A percentile compares a stretch with the other conserved stretches of the same genome.
phyloP scores from a whole-genome alignment of 768 basidiomycete genomes.

The Zangia roseola region DNA sequence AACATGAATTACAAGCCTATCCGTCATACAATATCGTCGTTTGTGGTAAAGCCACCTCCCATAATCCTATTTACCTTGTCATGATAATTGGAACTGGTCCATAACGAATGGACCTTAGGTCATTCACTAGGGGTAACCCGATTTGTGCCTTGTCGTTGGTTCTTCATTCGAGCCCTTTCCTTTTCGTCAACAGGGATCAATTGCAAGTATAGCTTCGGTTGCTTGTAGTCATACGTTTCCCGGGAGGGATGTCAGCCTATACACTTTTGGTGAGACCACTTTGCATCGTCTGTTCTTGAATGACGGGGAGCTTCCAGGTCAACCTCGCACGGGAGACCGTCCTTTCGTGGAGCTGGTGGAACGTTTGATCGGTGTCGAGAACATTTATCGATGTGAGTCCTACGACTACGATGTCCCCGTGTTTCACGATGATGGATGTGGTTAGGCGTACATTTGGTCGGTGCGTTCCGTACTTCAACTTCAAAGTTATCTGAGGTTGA shows the following conservation, averaged over 20 bases:
- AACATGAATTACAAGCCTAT: slow-evolving; percentile 29
- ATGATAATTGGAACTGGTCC: not conserved
- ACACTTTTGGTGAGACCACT: slow-evolving; percentile 43
- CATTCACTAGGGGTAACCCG: slow-evolving; percentile 40
- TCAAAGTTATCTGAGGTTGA: not conserved
- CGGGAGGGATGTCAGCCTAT: slow-evolving; percentile 29
- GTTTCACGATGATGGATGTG: slow-evolving; percentile 1
- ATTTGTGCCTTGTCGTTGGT: not conserved
- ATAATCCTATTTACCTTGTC: not conserved
- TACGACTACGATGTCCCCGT: not conserved
- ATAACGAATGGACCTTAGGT: slow-evolving; percentile 21
- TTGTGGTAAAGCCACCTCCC: slow-evolving; percentile 25
- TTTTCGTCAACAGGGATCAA: slow-evolving; percentile 31
- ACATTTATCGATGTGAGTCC: slow-evolving; percentile 42
- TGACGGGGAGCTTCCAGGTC: slow-evolving; percentile 35
- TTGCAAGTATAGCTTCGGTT: slow-evolving; percentile 39
- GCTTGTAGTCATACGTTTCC: slow-evolving; percentile 33
- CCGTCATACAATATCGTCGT: slow-evolving; percentile 35
- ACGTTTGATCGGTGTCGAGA: slow-evolving; percentile 32
- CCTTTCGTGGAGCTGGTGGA: slow-evolving; percentile 43
- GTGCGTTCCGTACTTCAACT: slow-evolving; percentile 20
- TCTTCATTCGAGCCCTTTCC: slow-evolving; percentile 2
- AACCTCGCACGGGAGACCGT: slow-evolving; percentile 47
- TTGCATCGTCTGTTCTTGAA: not conserved
- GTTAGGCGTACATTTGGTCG: slow-evolving; percentile 44